Conservation (phyloP, 2,329 filamentous ascomycete genomes). For the Neonectria punicea region DNA sequence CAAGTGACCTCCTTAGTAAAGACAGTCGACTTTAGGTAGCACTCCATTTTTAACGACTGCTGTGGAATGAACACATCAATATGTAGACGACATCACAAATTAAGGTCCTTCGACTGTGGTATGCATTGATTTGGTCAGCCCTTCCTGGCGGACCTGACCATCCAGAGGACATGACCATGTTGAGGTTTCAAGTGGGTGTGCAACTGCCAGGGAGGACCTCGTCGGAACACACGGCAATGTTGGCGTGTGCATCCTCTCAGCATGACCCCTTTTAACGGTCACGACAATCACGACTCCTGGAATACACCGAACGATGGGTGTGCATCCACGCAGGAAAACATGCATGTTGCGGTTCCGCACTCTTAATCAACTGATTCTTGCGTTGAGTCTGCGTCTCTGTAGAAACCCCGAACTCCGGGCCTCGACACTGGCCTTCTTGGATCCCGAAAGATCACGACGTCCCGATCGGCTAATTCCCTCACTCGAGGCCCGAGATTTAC, state of each 20-base stretch:
- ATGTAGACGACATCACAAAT: neutral
- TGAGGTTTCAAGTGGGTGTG: neutral
- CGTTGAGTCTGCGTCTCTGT: neutral
- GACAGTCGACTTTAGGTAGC: neutral
- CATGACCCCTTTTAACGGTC: conserved; percentile 4
- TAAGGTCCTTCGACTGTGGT: neutral
- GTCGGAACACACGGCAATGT: conserved; percentile 18
- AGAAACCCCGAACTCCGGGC: neutral
- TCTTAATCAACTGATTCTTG: conserved; percentile 2
- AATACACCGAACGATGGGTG: conserved; percentile 4
- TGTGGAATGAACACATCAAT: neutral
- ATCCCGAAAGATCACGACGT: neutral
- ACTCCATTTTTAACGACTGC: neutral
- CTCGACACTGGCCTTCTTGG: neutral
- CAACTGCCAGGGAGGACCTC: conserved; percentile 11
- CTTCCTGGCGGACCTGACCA: neutral
- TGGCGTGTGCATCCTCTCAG: conserved; percentile 1
- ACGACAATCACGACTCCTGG: neutral
- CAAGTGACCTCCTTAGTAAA: conserved; percentile 1
- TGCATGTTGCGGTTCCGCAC: conserved; percentile 9
- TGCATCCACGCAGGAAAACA: neutral
- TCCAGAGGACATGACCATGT: neutral
- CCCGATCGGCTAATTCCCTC: neutral
- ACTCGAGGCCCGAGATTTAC: neutral
- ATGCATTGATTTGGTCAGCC: neutral